A percentile compares a stretch with the other conserved stretches of the same genome.
Evolutionary conservation across 768 basidiomycete genomes (phyloP).

Genomic region (Serendipita sp.): DNA sequence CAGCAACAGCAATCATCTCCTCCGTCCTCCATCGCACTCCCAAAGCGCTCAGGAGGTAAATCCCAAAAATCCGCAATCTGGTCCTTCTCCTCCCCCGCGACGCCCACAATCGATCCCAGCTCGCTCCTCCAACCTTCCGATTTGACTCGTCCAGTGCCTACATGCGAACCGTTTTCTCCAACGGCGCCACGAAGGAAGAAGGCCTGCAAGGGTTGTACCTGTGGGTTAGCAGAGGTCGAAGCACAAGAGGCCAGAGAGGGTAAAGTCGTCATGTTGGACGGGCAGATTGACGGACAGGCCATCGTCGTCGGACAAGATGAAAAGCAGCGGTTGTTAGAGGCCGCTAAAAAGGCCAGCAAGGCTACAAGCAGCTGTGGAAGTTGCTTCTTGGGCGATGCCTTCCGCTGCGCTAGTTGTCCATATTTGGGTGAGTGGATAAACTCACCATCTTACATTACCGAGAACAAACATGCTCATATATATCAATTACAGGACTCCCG

Average conservation of each 20-base stretch:
- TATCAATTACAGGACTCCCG: conserved; percentile 56
- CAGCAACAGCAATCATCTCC: conserved; percentile 10
- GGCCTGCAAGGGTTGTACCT: conserved; percentile 94
- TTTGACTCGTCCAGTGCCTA: conserved; percentile 57
- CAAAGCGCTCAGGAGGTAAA: conserved; percentile 27
- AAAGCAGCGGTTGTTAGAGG: conserved; percentile 47
- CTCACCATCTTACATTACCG: conserved; percentile 10
- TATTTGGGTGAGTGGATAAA: conserved; percentile 72
- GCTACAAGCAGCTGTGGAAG: conserved; percentile 94
- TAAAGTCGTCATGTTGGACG: conserved; percentile 58
- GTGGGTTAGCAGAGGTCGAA: conserved; percentile 93
- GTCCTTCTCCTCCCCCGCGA: conserved; percentile 56
- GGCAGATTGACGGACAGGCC: conserved; percentile 41
- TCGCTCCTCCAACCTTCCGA: conserved; percentile 73
- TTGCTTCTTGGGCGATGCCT: conserved; percentile 96
- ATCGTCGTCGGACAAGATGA: conserved; percentile 39
- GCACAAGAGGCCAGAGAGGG: conserved; percentile 47
- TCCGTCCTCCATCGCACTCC: conserved; percentile 35
- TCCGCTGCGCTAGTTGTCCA: conserved; percentile 90
- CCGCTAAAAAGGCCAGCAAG: conserved; percentile 60
- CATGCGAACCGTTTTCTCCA: conserved; percentile 48
- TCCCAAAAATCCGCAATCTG: conserved; percentile 81
- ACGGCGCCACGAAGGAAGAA: conserved; percentile 56
- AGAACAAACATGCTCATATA: too few relatives aligned
- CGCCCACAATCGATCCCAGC: conserved; percentile 68